Base-by-base conservation (phyloP, 495 filamentous ascomycete genomes). In the Pseudevernia furfuracea region DNA sequence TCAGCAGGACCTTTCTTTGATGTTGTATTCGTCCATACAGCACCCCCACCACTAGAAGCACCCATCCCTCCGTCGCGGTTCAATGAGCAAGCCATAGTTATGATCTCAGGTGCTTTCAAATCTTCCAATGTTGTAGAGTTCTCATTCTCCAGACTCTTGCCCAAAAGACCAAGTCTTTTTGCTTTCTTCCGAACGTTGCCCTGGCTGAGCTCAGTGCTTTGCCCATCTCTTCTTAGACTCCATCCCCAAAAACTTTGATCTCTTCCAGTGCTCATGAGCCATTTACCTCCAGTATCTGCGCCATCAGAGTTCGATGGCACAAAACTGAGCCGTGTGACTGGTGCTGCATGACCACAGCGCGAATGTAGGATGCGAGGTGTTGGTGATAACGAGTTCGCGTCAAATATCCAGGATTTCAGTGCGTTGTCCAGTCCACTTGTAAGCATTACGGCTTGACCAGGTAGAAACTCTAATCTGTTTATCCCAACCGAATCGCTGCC, bases 1-100 rank as follows among this genome's bases (percentile, higher is more conserved):
- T 67, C 76, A 58, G 82, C 80, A 59, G 82, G 77, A n/a, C 75
- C 73, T 62, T 82, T 80, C 63, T 84, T 85, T 62, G 74, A 78
- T 28, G 82, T 79, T 32, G 65, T 67, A 72, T 91, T 92, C 57
- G 89, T 85, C 91, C 92, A 96, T 30, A 93, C 81, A 4, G 82
- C 75, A 38, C 82, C 82, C 44, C 82, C 86, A 9, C 89, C 87
- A 17, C 85, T 84, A 62, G 87, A 76, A 37, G 87, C 83, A 38
- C 91, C 91, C 71, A 96, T 96, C 25, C 92, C 92, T 8, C 92
- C 94, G 74, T 97, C 95, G 41, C 93, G 84, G 68, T 96, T 96
- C 41, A 97, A 78, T 12, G 90, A 96, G 67, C 88, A 90, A 28
- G 93, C 91, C 66, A 97, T 87, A 67, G 86, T 91, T 0, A 89